phyloP scores from a whole-genome alignment of 108 stramenopile species.

The Fragilariopsis cylindrus region DNA sequence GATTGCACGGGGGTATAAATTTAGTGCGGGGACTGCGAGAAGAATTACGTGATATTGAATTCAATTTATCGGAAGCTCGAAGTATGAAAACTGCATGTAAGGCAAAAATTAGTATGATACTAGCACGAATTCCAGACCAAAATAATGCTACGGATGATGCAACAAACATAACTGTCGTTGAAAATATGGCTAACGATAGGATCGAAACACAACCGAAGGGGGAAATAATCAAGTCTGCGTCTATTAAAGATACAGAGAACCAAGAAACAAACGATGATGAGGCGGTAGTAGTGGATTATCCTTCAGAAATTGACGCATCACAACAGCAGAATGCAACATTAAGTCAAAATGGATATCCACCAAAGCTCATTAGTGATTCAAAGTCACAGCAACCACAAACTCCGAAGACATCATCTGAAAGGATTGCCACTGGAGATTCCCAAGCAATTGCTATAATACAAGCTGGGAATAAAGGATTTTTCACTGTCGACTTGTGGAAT shows the following conservation, averaged over 20 bases:
- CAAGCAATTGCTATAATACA: slow-evolving; percentile 34
- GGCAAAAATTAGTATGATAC: slow-evolving; percentile 62
- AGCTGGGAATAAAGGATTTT: slow-evolving; percentile 38
- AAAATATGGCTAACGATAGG: neutral
- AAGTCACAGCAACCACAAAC: neutral
- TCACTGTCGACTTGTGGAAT: slow-evolving; percentile 52
- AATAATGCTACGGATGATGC: neutral
- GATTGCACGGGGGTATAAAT: slow-evolving; percentile 66
- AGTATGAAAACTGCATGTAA: slow-evolving; percentile 52
- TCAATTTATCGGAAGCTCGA: slow-evolving; percentile 48
- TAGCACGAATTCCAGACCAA: slow-evolving; percentile 18
- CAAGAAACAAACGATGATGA: neutral
- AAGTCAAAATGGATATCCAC: neutral
- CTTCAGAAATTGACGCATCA: neutral
- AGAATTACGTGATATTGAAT: slow-evolving; percentile 68
- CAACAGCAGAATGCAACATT: neutral
- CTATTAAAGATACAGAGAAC: neutral
- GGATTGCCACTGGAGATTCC: slow-evolving; percentile 50
- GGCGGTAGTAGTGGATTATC: neutral
- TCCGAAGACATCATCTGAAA: slow-evolving; percentile 26
- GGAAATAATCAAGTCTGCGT: neutral
- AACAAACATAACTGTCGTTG: neutral
- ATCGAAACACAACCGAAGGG: neutral
- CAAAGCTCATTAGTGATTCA: neutral
- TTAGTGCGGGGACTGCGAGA: slow-evolving; percentile 61